Conservation (phyloP, 495 filamentous ascomycete species). For the Cercophora samala region DNA sequence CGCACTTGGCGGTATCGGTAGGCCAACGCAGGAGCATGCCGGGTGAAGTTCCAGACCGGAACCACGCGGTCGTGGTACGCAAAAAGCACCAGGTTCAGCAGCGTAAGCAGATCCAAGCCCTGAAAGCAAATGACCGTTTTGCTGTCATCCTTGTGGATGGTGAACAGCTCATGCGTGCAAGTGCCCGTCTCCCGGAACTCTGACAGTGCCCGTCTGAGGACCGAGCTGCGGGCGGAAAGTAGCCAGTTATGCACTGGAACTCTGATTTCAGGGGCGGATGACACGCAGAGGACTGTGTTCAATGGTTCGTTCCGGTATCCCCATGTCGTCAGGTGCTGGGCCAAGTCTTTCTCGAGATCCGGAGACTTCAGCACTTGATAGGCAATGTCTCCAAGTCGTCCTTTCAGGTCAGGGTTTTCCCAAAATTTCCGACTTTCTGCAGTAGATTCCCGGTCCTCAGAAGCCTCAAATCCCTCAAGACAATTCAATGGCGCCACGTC, state of each 20-base stretch:
- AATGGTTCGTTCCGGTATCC: slow-evolving; percentile 36
- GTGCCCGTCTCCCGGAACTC: slow-evolving; percentile 44
- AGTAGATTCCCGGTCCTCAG: slow-evolving; percentile 27
- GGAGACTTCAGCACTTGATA: slow-evolving; percentile 51
- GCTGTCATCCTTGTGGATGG: slow-evolving; percentile 52
- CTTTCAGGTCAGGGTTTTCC: slow-evolving; percentile 30
- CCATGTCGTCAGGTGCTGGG: slow-evolving; percentile 40
- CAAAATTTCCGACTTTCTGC: slow-evolving; percentile 39
- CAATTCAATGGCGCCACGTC: slow-evolving; percentile 68
- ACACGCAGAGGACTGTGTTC: slow-evolving; percentile 51
- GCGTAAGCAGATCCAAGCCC: slow-evolving; percentile 66
- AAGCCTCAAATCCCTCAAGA: slow-evolving; percentile 48
- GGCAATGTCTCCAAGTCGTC: slow-evolving; percentile 36
- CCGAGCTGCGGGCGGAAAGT: slow-evolving; percentile 65
- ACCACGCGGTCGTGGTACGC: slow-evolving; percentile 76
- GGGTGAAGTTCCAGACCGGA: slow-evolving; percentile 78
- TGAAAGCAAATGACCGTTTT: slow-evolving; percentile 56
- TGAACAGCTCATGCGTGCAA: slow-evolving; percentile 53
- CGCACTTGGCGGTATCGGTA: slow-evolving; percentile 73
- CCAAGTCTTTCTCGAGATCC: slow-evolving; percentile 56
- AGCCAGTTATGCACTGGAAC: slow-evolving; percentile 86
- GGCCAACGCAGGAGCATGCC: slow-evolving; percentile 57
- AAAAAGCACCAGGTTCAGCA: slow-evolving; percentile 77
- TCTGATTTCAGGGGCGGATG: slow-evolving; percentile 56
- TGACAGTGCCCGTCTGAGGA: slow-evolving; percentile 61